A percentile compares a stretch with the other conserved stretches of the same genome.
phyloP scores from a whole-genome alignment of 1,284 basidiomycete species.

The Neolentinus lepideus region DNA sequence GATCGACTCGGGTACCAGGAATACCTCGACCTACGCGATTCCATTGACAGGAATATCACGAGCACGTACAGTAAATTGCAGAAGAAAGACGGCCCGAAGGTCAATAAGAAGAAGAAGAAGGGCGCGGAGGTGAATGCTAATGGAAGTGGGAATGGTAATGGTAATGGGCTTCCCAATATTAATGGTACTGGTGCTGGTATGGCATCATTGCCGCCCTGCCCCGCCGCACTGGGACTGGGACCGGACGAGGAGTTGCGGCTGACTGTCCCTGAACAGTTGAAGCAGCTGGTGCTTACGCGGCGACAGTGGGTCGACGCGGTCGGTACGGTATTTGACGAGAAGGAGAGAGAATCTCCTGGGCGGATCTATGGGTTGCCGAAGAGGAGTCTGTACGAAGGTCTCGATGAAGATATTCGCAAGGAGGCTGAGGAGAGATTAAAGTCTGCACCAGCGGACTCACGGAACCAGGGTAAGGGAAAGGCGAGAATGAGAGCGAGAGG shows the following conservation, averaged over 20 bases:
- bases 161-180: constrained; percentile 20
- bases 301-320: constrained; percentile 69
- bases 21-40: constrained; percentile 74
- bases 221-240: constrained; percentile 59
- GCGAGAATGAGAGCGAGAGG: constrained; percentile 33
- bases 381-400: constrained; percentile 66
- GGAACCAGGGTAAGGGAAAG: constrained; percentile 32
- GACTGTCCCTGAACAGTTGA: constrained; percentile 65
- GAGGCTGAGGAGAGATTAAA: constrained; percentile 27
- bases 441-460: constrained; percentile 16
- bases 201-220: constrained; percentile 34
- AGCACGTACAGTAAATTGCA: constrained; percentile 66
- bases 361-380: constrained; percentile 68
- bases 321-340: constrained; percentile 58
- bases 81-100: constrained; percentile 65
- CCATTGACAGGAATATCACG: constrained; percentile 76
- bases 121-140: background rate
- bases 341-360: constrained; percentile 56
- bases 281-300: constrained; percentile 63
- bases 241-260: constrained; percentile 61
- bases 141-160: constrained; percentile 23
- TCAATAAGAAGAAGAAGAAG: constrained; percentile 62
- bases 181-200: constrained; percentile 6
- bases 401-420: constrained; percentile 53
- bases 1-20: constrained; percentile 88